Base-by-base conservation (phyloP, 805 yeast species). In the Nakazawaea laoshanensis region DNA sequence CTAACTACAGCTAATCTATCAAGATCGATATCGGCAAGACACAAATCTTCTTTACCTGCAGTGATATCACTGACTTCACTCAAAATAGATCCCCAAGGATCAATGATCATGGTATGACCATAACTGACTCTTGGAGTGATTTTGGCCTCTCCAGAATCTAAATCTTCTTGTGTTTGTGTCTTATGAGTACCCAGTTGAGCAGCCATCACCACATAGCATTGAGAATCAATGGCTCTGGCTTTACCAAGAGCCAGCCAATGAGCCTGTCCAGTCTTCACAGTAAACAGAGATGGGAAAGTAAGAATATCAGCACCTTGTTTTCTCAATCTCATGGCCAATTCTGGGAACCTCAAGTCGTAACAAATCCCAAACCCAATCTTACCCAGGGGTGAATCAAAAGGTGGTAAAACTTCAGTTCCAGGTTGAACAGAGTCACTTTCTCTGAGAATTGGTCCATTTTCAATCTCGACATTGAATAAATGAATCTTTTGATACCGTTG, bases 261-360 rank as follows among this genome's bases (percentile, higher is more conserved):
- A 1, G 89, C 85, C 32, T 74, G 74, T 1, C 98, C 98, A 0
- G 97, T 89, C 42, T 77, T 76, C 50, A 82, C 71, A 0, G 96
- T 92, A 65, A 94, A 92, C 0, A 97, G 97, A 17, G 94, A 79
- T 0, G 98, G 97, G 46, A 63, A 89, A 3, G 89, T 70, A 24
- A 89, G 45, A 15, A 89, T 60, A 37, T 84, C 68, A 1, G 95
- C 94, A 3, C 95, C 95, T 33, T 58, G 45, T 7, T 70, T 49
- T 32, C 95, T 59, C 22, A 83, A 55, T 25, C 77, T 55, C 22
- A 80, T 46, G 2, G 92, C 77, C 30, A 83, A 57, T 50, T 87
- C 95, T 0, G 95, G 94, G 50, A 86, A 85, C 41, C 96, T 62
- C 21, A 86, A 74, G 55, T 85, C 97, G 54, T 84, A 87, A 54